Conservation (phyloP, 2,329 filamentous ascomycete genomes). For the Ophiobolus disseminans region DNA sequence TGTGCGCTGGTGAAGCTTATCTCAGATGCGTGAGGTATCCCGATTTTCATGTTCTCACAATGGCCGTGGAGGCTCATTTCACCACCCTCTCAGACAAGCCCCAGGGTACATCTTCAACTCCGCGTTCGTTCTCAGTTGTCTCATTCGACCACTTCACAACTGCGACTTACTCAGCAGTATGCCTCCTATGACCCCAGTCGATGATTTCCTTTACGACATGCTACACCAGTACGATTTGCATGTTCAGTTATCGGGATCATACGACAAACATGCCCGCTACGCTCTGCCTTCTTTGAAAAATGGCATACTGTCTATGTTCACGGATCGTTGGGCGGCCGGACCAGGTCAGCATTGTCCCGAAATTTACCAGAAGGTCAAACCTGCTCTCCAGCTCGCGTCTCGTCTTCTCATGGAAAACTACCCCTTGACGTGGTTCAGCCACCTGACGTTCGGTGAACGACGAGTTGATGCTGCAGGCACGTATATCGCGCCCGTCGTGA, state of each 20-base stretch:
- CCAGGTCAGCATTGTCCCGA: conserved; percentile 14
- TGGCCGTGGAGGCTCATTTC: no score
- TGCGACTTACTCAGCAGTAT: no score
- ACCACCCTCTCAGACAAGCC: no score
- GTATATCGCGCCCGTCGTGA: conserved; percentile 11
- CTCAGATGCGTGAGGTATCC: no score
- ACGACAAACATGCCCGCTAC: background rate
- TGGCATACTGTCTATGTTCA: conserved; percentile 22
- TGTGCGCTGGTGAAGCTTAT: no score
- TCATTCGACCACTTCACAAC: no score
- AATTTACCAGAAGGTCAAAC: conserved; percentile 9
- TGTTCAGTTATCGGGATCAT: background rate
- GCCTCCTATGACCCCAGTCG: no score
- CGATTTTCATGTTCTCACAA: no score
- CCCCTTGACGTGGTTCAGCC: conserved; percentile 25
- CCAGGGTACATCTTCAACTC: no score
- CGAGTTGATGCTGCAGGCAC: background rate
- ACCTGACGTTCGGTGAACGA: conserved; percentile 19
- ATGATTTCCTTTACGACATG: no score
- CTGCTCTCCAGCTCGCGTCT: conserved; percentile 23
- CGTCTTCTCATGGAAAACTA: conserved; percentile 20
- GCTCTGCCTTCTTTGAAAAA: conserved; percentile 12
- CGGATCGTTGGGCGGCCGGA: conserved; percentile 23
- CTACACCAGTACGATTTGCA: background rate
- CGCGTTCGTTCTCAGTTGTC: no score